Evolutionary conservation across 192 early-diverging fungal genomes (phyloP), one percentile per base, ranked within the genome.

Genomic region (Rhizoclosmatium sp.): DNA sequence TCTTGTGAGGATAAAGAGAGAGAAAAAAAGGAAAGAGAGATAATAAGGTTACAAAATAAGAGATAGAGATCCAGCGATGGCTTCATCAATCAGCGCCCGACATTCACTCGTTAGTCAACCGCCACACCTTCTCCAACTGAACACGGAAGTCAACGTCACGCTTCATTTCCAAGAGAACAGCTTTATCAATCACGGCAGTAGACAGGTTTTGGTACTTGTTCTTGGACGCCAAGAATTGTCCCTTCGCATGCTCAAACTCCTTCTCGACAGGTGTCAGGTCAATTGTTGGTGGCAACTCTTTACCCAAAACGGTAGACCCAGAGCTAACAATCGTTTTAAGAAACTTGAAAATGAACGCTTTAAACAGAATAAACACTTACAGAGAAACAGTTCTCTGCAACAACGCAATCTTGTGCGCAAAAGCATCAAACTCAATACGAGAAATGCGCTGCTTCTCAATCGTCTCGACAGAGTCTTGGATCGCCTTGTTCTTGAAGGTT

Each of bases 171-270:
- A 88, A 64, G 14, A 88, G 64, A 2, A 85, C 87, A 2, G 87
- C 85, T 60, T 88, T 88, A 80, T 88, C 87, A 79, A 88, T 88
- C 16, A 88, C 75, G 76, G 82, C 82, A 2, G 87, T 88, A 48
- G 75, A 79, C 39, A 85, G 65, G 48, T 66, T 68, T 48, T 88
- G 87, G 77, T 88, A 88, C 59, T 79, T 73, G 16, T 56, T 76
- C 61, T 85, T 86, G 19, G 85, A 80, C 7, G 59, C 66, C 62
- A 85, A 75, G 78, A 88, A 88, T 42, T 82, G 83, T 7, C 51
- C 46, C 16, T 85, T 72, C 2, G 83, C 82, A 65, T 82, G 82
- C 45, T 82, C 82, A 23, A 86, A 79, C 58, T 88, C 87, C 49
- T 82, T 82, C 58, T 88, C 87, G 21, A 74, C 79, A 12, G 79